Base-by-base conservation (phyloP, 352 stramenopile genomes). In the Globisporangium alternatum region DNA sequence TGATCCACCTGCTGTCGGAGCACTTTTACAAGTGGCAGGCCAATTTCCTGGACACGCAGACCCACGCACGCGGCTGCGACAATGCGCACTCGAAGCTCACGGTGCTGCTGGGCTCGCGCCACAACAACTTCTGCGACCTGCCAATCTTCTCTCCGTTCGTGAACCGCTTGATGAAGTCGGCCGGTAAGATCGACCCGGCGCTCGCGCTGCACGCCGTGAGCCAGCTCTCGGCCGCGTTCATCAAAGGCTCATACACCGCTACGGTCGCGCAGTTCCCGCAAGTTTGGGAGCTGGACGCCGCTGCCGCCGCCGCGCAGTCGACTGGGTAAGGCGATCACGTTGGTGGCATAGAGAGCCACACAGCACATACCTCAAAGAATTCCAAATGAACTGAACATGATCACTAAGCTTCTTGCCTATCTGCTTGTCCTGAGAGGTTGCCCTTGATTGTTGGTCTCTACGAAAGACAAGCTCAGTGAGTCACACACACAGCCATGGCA, bases 91-190 rank as follows among this genome's bases (percentile, higher is more conserved):
- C 74, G 12, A 66, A 64, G 35, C 67, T 88, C 35, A 76, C 75
- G 31, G 77, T 77, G 43, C 56, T 89, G 56, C 67, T 67, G 0
- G 71, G 67, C 45, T 72, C 77, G 17, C 67, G 75, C 10, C 82
- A 91, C 80, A 89, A 88, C 72, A 88, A 91, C 62, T 91, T 91
- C 37, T 88, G 76, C 31, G 82, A 91, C 41, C 66, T 91, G 30
- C 71, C 79, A 2, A 53, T 89, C 30, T 91, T 91, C 60, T 88
- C 82, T 37, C 82, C 80, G 22, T 56, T 71, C 9, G 45, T 89
- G 52, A 87, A 83, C 59, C 68, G 77, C 0, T 56, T 86, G 45
- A 63, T 81, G 59, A 86, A 87, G 69, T 69, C 75, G 0, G 64
- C 78, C 0, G 82, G 82, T 10, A 60, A 59, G 33, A 87, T 91